Conservation (phyloP, 805 yeast genomes). For the Suhomyces tanzawaensis region DNA sequence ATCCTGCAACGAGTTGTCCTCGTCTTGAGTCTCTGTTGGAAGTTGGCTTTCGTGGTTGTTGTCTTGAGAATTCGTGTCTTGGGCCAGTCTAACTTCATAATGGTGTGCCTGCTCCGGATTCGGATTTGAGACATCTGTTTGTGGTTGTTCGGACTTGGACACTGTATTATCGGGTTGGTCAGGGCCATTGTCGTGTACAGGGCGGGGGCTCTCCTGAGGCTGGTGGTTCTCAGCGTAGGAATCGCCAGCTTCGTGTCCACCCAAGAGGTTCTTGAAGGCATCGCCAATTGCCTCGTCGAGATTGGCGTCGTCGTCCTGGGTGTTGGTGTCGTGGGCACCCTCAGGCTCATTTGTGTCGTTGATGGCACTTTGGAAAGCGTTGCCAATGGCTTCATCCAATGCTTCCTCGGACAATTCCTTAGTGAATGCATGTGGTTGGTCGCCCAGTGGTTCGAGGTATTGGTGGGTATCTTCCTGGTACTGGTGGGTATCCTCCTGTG, state of each 20-base stretch:
- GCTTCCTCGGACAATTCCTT: slow-evolving; percentile 6
- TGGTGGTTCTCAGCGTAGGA: background rate
- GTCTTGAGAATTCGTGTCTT: too few relatives aligned
- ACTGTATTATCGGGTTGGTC: background rate
- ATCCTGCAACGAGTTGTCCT: slow-evolving; percentile 2
- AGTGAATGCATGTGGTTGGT: too few relatives aligned
- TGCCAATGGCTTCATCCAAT: slow-evolving; percentile 16
- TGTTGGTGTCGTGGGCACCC: slow-evolving; percentile 13
- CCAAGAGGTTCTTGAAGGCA: slow-evolving; percentile 17
- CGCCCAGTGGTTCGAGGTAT: too few relatives aligned
- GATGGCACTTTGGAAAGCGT: slow-evolving; percentile 9
- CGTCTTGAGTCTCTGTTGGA: too few relatives aligned
- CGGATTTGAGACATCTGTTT: too few relatives aligned
- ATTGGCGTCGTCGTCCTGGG: slow-evolving; percentile 13
- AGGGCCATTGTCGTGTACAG: background rate
- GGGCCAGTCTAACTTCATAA: background rate
- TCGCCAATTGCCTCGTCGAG: slow-evolving; percentile 30
- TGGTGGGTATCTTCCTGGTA: too few relatives aligned
- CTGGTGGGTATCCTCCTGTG: too few relatives aligned
- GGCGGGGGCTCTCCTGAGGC: background rate
- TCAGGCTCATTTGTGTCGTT: background rate
- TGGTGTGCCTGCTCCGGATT: background rate
- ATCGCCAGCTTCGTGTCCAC: background rate
- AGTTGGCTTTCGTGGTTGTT: too few relatives aligned
- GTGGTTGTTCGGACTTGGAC: too few relatives aligned